phyloP scores from a whole-genome alignment of 148 eudicot genomes.

The Rhododendron kiyosumense region DNA sequence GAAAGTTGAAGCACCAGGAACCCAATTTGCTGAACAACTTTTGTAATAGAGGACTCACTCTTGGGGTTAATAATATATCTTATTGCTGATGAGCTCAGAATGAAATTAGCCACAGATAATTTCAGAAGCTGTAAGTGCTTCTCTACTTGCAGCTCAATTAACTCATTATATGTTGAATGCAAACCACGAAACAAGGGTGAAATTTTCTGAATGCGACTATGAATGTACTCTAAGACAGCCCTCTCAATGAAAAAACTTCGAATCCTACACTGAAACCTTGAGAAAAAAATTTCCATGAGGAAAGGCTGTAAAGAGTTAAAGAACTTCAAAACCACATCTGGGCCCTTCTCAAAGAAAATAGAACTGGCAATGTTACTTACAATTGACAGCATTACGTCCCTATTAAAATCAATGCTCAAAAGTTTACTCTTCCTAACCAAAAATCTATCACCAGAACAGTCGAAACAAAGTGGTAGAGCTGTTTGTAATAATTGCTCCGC shows the following conservation, averaged over 20 bases:
- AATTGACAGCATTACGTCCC: conserved; percentile 54
- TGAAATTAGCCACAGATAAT: conserved; percentile 45
- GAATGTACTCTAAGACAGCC: conserved; percentile 31
- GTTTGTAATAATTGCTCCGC: conserved; percentile 62
- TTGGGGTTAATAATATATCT: conserved; percentile 67
- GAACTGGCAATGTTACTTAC: conserved; percentile 63
- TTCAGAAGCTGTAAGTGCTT: conserved; percentile 42
- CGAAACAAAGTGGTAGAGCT: conserved; percentile 55
- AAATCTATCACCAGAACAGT: conserved; percentile 55
- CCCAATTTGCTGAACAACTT: conserved; percentile 81
- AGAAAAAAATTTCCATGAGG: conserved; percentile 65
- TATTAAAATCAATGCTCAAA: conserved; percentile 42
- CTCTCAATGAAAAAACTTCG: conserved; percentile 45
- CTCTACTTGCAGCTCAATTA: conserved; percentile 46
- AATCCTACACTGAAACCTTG: conserved; percentile 80
- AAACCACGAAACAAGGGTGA: conserved; percentile 46
- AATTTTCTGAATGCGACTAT: conserved; percentile 41
- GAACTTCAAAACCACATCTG: conserved; percentile 58
- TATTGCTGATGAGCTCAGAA: conserved; percentile 52
- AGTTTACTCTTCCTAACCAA: conserved; percentile 47
- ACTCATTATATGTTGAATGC: conserved; percentile 50
- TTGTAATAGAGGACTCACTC: conserved; percentile 72
- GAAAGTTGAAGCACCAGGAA: conserved; percentile 74
- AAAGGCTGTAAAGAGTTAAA: conserved; percentile 72
- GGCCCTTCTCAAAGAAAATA: conserved; percentile 63